phyloP scores from a whole-genome alignment of 108 stramenopile species.

The Cafeteria roenbergensis region DNA sequence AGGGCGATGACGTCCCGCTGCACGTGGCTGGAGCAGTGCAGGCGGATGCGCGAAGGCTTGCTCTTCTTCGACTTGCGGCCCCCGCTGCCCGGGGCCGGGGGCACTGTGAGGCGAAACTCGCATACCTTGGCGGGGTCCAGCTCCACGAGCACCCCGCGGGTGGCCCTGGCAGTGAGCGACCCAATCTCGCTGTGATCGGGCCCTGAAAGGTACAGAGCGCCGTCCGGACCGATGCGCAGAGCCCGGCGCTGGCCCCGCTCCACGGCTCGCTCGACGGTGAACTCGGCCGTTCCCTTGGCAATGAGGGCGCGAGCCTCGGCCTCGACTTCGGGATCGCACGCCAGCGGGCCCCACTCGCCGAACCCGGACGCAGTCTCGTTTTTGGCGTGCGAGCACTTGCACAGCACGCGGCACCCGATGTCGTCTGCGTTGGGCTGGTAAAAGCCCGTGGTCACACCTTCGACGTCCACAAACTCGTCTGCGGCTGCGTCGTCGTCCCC shows the following conservation, averaged over 20 bases:
- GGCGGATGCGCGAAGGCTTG: neutral
- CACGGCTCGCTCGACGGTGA: neutral
- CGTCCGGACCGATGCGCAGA: neutral
- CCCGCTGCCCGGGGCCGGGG: no score
- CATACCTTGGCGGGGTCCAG: neutral
- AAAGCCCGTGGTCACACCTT: neutral
- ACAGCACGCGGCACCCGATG: conserved; percentile 3
- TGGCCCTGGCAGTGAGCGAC: neutral
- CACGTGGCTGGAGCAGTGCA: neutral
- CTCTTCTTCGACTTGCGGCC: neutral
- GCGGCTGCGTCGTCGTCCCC: no score
- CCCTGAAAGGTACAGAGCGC: neutral
- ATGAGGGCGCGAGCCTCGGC: neutral
- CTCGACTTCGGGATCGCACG: neutral
- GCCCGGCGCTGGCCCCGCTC: neutral
- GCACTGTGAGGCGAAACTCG: neutral
- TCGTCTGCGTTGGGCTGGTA: conserved; percentile 10
- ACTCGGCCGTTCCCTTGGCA: neutral
- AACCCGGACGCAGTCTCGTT: neutral
- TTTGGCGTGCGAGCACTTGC: neutral
- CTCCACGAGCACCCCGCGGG: neutral
- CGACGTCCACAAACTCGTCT: neutral
- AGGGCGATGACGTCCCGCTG: neutral
- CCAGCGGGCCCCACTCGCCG: conserved; percentile 10
- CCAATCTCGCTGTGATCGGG: neutral